phyloP scores from a whole-genome alignment of 805 yeast species.

The Monosporozyma siamensis region DNA sequence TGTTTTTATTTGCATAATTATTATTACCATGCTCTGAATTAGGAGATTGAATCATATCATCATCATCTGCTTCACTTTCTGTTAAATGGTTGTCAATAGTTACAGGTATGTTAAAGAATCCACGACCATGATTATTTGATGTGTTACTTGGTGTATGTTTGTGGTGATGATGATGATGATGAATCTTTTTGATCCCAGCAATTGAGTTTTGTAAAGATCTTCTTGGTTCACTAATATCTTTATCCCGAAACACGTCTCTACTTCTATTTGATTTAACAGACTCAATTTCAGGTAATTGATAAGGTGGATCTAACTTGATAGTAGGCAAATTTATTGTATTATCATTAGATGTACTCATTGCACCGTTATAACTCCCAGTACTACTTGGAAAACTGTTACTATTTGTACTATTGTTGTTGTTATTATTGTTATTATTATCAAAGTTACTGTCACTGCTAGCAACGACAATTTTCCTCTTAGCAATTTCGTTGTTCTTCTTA shows the following conservation, averaged over 20 bases:
- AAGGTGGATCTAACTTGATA: constrained; percentile 4
- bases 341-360: not conserved
- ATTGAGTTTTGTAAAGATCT: constrained; percentile 19
- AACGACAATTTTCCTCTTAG: constrained; percentile 10
- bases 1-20: not conserved
- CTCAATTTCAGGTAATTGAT: constrained; percentile 21
- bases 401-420: not conserved
- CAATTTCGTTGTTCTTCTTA: constrained; percentile 14
- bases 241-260: not conserved
- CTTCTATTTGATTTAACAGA: constrained; percentile 16
- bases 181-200: constrained; percentile 11
- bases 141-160: not conserved
- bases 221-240: constrained; percentile 7
- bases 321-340: not conserved
- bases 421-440: not conserved
- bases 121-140: constrained; percentile 6
- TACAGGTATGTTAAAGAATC: constrained; percentile 17
- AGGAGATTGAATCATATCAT: not conserved
- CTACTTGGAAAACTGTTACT: not conserved
- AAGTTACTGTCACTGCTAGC: not conserved
- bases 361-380: too few species aligned
- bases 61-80: not conserved
- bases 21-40: not conserved
- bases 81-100: constrained; percentile 9
- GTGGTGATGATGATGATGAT: constrained; percentile 1